Evolutionary conservation across 345 rosid genomes (phyloP), one percentile per base, ranked within the genome.

Genomic region (Bruguiera gymnorhiza): DNA sequence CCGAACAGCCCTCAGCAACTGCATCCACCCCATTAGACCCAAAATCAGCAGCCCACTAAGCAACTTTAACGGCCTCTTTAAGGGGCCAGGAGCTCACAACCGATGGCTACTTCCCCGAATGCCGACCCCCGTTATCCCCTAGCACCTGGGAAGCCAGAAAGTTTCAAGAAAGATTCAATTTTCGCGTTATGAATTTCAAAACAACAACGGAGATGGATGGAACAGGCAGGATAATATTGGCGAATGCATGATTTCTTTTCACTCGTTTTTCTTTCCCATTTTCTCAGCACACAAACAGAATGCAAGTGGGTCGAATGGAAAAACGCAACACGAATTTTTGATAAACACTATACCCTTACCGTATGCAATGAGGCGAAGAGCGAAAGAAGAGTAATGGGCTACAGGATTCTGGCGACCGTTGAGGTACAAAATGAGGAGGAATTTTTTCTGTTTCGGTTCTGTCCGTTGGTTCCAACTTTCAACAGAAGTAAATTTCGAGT

Each of bases 51-150:
- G 86, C 83, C 68, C 80, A 78, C 95, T 93, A 91, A 68, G 98
- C 97, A 19, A 93, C 89, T 79, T 88, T 85, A 68, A 91, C 97
- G 8, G 98, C 98, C 67, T 87, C 95, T 59, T 79, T 69, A 71
- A 91, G 89, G 65, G 96, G 96, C 97, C 96, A 91, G 3, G 95
- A 91, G 82, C 90, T 91, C 75, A 89, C 87, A 51, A 91, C 97
- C 61, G 89, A 30, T 6, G 96, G 96, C 71, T 79, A 86, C 68
- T 71, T 76, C 26, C 55, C 81, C 21, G 84, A 73, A 73, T 59
- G 75, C 79, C 62, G 80, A 31, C 74, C 52, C 66, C 48, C 75
- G 13, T 63, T 81, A 4, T 63, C 66, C 67, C 76, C 88, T 59
- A 59, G 39, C 31, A 76, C 86, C 94, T 90, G 76, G 62, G 56